These are phyloP conservation scores for Kazachstania africana DNA, from an alignment of 805 yeast species.

Conservation along the genomic window DNA sequence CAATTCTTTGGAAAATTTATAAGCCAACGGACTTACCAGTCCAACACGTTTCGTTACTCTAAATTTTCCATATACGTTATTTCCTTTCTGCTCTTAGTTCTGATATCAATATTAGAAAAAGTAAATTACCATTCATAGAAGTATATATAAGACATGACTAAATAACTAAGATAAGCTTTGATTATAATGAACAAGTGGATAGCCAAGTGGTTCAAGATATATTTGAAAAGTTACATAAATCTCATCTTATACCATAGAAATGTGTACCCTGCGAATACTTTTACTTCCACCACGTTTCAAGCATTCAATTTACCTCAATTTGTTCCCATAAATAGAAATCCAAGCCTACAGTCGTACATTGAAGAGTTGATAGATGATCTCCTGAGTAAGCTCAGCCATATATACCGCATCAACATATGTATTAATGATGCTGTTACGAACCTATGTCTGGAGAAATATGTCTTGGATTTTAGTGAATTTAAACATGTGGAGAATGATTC, in stretches of 20 bases:
- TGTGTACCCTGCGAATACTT: constrained; percentile 28
- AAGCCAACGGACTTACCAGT: constrained; percentile 5
- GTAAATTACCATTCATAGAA: no score
- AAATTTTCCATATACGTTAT: no score
- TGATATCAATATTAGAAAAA: no score
- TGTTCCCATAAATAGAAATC: constrained; percentile 36
- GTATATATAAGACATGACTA: no score
- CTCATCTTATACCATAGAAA: constrained; percentile 27
- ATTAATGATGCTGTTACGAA: constrained; percentile 12
- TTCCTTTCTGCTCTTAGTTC: no score
- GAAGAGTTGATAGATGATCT: constrained; percentile 24
- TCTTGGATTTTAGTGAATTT: constrained; percentile 24
- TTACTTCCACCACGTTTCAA: constrained; percentile 27
- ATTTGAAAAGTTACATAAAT: constrained; percentile 28
- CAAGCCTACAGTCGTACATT: constrained; percentile 30
- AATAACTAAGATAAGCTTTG: no score
- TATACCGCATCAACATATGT: constrained; percentile 15
- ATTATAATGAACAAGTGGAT: constrained; percentile 16
- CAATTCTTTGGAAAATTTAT: constrained; percentile 72
- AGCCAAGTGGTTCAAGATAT: constrained; percentile 22
- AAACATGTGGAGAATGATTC: constrained; percentile 13
- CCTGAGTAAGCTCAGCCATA: constrained; percentile 13
- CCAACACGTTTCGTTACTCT: no score
- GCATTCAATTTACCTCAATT: constrained; percentile 32
- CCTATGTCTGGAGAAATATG: constrained; percentile 19